Evolutionary conservation across 2,329 filamentous ascomycete species (phyloP).

Genomic region (Pseudomassariella vexata): DNA sequence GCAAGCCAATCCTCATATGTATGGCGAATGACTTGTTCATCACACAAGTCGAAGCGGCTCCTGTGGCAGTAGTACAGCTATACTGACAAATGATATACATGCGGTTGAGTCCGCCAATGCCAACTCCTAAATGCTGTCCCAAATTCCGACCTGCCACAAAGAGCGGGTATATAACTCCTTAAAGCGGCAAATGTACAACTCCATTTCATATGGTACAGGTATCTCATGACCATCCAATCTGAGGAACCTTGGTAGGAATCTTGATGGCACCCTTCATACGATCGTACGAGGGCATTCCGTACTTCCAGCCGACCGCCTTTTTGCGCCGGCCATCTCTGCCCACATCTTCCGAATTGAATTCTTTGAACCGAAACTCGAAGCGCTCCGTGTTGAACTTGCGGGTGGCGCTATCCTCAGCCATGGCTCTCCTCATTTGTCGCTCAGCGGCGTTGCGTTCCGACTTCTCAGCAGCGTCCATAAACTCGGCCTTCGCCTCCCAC

Average conservation of each 20-base stretch:
- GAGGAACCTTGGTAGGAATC: conserved; percentile 60
- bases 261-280: conserved; percentile 59
- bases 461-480: conserved; percentile 29
- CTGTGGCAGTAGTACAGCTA: too few relatives aligned
- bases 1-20: too few relatives aligned
- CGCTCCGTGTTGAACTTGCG: conserved; percentile 43
- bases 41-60: too few relatives aligned
- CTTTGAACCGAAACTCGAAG: conserved; percentile 59
- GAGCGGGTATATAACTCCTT: too few relatives aligned
- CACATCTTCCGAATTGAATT: conserved; percentile 50
- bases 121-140: too few relatives aligned
- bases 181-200: too few relatives aligned
- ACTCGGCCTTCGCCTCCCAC: conserved; percentile 31
- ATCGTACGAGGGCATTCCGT: conserved; percentile 58
- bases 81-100: too few relatives aligned
- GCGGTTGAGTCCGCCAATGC: too few relatives aligned
- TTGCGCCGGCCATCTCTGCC: conserved; percentile 47
- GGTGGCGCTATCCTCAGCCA: conserved; percentile 29
- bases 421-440: conserved; percentile 27
- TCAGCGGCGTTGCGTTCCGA: conserved; percentile 37
- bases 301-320: conserved; percentile 53
- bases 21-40: too few relatives aligned
- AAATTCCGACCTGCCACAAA: too few relatives aligned
- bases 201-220: too few relatives aligned
- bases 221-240: too few relatives aligned